These are phyloP conservation scores for Immersiporthe knoxdaviesiana DNA, from an alignment of 2,329 filamentous ascomycete species.

Conservation along the genomic window DNA sequence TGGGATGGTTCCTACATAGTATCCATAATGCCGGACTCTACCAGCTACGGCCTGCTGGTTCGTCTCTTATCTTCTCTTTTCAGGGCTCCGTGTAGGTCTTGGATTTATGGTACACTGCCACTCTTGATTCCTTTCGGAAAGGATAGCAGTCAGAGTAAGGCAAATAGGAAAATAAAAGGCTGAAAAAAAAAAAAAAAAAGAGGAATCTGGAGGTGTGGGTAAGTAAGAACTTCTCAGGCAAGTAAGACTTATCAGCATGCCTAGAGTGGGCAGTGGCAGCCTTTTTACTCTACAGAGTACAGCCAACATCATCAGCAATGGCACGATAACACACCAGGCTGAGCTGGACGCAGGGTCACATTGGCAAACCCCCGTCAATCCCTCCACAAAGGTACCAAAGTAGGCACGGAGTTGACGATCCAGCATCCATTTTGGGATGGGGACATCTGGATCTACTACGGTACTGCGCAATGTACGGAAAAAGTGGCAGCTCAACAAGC, in stretches of 20 bases:
- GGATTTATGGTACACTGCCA: not conserved
- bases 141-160: not conserved
- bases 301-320: not conserved
- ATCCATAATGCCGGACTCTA: slow-evolving; percentile 4
- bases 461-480: not conserved
- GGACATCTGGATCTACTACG: not conserved
- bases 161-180: not conserved
- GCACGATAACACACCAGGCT: not conserved
- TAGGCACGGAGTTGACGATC: not conserved
- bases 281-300: slow-evolving; percentile 9
- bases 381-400: not conserved
- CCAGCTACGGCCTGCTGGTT: slow-evolving; percentile 4
- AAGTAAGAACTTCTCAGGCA: not conserved
- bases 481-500: not conserved
- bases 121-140: not conserved
- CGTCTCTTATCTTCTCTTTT: not conserved
- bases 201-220: not conserved
- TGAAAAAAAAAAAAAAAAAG: not conserved
- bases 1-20: slow-evolving; percentile 8
- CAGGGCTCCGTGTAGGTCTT: not conserved
- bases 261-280: not conserved
- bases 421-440: not conserved
- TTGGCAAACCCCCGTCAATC: not conserved
- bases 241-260: not conserved
- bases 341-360: slow-evolving; percentile 1